A percentile compares a stretch with the other conserved stretches of the same genome.
These are phyloP conservation scores for Chlorella sorokiniana DNA, from an alignment of 139 green algal species.

Conservation along the genomic window DNA sequence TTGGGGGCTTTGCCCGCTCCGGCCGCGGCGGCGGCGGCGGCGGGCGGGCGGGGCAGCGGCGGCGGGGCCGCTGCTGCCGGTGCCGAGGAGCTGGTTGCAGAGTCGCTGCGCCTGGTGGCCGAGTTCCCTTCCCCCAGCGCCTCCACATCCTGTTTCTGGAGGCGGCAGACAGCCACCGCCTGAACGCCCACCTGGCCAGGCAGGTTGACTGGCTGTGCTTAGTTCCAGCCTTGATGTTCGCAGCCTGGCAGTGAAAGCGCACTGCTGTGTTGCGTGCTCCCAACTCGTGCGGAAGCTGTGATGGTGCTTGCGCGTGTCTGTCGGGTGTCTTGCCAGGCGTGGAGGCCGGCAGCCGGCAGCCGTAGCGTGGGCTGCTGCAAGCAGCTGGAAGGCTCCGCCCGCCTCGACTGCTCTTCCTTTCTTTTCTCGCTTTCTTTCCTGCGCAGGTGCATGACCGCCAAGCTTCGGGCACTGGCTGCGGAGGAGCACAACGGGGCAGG, in stretches of 20 bases:
- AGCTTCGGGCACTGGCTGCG: conserved; percentile 32
- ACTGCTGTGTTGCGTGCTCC: not conserved
- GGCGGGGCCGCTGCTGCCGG: not conserved
- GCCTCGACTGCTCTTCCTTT: not conserved
- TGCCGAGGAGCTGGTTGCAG: conserved; percentile 15
- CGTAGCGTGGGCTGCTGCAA: too few relatives aligned
- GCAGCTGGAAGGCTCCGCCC: too few relatives aligned
- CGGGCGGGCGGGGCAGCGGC: not conserved
- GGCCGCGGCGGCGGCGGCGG: not conserved
- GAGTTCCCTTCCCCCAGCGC: conserved; percentile 61
- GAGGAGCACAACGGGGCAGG: not conserved
- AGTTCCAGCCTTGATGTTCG: too few relatives aligned
- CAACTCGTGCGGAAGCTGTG: too few relatives aligned
- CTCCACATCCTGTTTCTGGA: conserved; percentile 70
- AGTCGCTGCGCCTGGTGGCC: conserved; percentile 26
- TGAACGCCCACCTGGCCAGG: conserved; percentile 48
- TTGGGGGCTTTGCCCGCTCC: conserved; percentile 27
- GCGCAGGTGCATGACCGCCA: conserved; percentile 50
- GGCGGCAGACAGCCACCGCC: conserved; percentile 55
- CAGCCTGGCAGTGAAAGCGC: not conserved
- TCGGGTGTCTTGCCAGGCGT: too few relatives aligned
- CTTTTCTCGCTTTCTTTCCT: not conserved
- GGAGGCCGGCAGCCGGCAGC: too few relatives aligned
- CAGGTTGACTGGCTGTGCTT: too few relatives aligned
- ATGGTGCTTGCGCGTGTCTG: too few relatives aligned